These are phyloP conservation scores for Crucihimalaya himalaica DNA, from an alignment of 345 rosid species.

Conservation along the genomic window DNA sequence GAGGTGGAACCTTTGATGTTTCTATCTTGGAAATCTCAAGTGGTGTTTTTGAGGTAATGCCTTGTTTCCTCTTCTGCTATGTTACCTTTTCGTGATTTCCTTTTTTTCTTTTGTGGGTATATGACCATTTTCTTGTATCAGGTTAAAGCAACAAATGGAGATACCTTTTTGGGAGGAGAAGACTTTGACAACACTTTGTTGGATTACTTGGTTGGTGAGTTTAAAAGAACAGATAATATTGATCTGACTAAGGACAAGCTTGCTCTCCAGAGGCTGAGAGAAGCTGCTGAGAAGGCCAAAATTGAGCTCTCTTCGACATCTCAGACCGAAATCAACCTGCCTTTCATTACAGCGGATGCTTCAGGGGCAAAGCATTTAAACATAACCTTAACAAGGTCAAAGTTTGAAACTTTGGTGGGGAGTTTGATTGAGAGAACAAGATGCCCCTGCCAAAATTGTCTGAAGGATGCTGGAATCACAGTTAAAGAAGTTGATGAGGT, in stretches of 20 bases:
- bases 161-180: slow-evolving; percentile 58
- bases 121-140: neutral
- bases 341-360: slow-evolving; percentile 51
- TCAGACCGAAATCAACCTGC: slow-evolving; percentile 54
- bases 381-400: slow-evolving; percentile 48
- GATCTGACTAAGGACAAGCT: slow-evolving; percentile 52
- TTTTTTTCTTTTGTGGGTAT: neutral
- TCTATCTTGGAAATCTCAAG: slow-evolving; percentile 52
- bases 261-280: slow-evolving; percentile 55
- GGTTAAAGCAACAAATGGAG: slow-evolving; percentile 61
- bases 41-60: slow-evolving; percentile 54
- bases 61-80: slow-evolving; percentile 1
- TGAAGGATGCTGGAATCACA: slow-evolving; percentile 51
- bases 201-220: slow-evolving; percentile 50
- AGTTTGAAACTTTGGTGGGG: slow-evolving; percentile 45
- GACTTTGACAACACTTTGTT: slow-evolving; percentile 52
- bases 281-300: slow-evolving; percentile 55
- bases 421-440: slow-evolving; percentile 47
- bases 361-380: slow-evolving; percentile 54
- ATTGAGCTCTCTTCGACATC: slow-evolving; percentile 52
- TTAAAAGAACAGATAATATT: slow-evolving; percentile 42
- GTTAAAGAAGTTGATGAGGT: slow-evolving; percentile 47
- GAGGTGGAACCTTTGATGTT: slow-evolving; percentile 57
- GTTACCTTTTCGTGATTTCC: neutral
- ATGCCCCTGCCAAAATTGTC: slow-evolving; percentile 45